A percentile compares a stretch with the other conserved stretches of the same genome.
phyloP scores from a whole-genome alignment of 208 protist species.

The Trichomonas vaginalis region DNA sequence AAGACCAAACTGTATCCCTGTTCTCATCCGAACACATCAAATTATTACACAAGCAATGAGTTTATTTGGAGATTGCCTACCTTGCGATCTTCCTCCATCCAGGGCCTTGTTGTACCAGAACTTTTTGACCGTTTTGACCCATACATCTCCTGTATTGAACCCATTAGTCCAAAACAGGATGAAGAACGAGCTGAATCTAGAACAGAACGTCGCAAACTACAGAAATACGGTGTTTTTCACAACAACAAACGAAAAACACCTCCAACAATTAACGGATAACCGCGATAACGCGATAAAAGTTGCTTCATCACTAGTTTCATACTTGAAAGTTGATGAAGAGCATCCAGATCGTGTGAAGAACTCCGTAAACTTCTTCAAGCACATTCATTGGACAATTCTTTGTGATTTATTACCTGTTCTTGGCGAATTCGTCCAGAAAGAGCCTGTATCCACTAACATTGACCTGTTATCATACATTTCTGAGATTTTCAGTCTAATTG shows the following conservation, averaged over 20 bases:
- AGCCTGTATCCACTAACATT: neutral
- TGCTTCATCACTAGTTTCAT: neutral
- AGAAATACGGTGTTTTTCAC: neutral
- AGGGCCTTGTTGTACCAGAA: neutral
- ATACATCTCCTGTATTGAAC: neutral
- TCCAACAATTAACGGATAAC: neutral
- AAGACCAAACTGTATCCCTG: neutral
- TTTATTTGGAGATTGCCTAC: neutral
- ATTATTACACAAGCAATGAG: neutral
- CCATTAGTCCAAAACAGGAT: neutral
- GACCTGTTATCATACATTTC: neutral
- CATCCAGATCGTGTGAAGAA: neutral
- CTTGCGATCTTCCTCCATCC: neutral
- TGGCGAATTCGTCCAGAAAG: neutral
- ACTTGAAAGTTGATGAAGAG: neutral
- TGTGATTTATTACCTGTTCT: neutral
- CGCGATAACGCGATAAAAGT: too few species aligned
- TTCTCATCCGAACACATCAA: neutral
- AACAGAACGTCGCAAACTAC: neutral
- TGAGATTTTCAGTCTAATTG: neutral
- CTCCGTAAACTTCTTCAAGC: neutral
- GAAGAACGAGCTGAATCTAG: too few species aligned
- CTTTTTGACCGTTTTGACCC: neutral
- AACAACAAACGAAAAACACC: neutral
- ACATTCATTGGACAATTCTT: neutral